phyloP scores from a whole-genome alignment of 495 filamentous ascomycete species.

The Recurvomyces mirabilis region DNA sequence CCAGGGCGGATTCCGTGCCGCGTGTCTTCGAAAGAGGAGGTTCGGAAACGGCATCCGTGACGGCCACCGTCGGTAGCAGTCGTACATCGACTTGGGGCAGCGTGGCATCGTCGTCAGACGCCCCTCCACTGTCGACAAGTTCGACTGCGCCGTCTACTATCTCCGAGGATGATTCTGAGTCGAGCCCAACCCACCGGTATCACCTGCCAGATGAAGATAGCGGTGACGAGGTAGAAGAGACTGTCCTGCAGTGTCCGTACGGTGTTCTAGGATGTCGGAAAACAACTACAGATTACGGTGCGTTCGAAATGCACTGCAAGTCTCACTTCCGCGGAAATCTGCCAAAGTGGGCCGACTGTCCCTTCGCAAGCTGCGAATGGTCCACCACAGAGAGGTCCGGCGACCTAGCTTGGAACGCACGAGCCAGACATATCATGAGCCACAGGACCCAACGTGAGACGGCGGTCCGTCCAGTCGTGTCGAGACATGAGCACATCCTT shows the following conservation, averaged over 20 bases:
- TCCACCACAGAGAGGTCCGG: background rate
- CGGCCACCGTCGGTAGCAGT: too few relatives aligned
- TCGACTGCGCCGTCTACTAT: too few relatives aligned
- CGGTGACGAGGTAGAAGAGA: too few relatives aligned
- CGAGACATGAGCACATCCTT: background rate
- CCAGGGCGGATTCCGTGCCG: too few relatives aligned
- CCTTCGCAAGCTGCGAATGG: conserved; percentile 9
- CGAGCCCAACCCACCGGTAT: too few relatives aligned
- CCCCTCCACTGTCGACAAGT: too few relatives aligned
- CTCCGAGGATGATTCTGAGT: too few relatives aligned
- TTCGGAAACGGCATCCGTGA: too few relatives aligned
- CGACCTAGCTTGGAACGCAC: conserved; percentile 2
- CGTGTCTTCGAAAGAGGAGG: too few relatives aligned
- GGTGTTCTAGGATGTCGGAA: conserved; percentile 2
- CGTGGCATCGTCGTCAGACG: too few relatives aligned
- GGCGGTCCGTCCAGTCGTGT: background rate
- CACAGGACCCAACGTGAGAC: background rate
- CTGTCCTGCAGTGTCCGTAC: conserved; percentile 3
- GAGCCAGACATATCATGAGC: background rate
- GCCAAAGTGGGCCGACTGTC: conserved; percentile 2
- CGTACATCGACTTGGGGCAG: too few relatives aligned
- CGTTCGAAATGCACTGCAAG: conserved; percentile 3
- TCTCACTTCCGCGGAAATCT: conserved; percentile 8
- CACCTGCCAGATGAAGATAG: too few relatives aligned
- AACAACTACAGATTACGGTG: background rate